Base-by-base conservation (phyloP, 306 rosid genomes). In the Inga oerstediana region DNA sequence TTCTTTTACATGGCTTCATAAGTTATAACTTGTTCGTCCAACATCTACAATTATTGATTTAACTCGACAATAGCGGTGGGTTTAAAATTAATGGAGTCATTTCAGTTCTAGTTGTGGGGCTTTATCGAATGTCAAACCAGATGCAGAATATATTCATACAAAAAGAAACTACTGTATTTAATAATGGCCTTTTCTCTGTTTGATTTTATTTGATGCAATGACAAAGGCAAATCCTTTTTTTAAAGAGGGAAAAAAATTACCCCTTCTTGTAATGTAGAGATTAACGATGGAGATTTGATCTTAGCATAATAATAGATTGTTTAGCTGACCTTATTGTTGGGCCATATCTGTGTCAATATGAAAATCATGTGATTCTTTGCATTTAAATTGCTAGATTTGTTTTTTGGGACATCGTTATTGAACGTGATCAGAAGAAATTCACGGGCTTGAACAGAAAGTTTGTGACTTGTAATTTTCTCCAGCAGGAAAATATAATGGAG, bases 231-330 rank as follows among this genome's bases (percentile, higher is more conserved):
- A 27, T 27, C 30, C 30, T 27, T 27, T 27, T 27, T 27, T 0
- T 27, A 27, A 27, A 27, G 30, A 27, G 30, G 30, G 30, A 27
- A 27, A 27, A 27, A 27, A 27, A 27, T 27, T 27, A 0, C 30
- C 6, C 24, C 27, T 7, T 45, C 22, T 14, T 78, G 51, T 13
- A 14, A 5, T 14, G 11, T 7, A 16, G 68, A 51, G 66, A 75
- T 74, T 81, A 81, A 82, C 80, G 83, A 79, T 79, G n/a, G 27
- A 2, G 72, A 34, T 81, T 72, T 34, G 81, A 83, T 85, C 83
- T 30, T 79, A 16, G 22, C 35, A 48, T 27, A 64, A 54, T 19
- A 13, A 58, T 32, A 58, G 39, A 71, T 78, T 54, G 69, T 22
- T 72, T 48, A 77, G 78, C 65, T 41, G 80, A 86, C 85, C 51